phyloP scores from a whole-genome alignment of 441 rosid genomes.

The Gossypium gossypioides region DNA sequence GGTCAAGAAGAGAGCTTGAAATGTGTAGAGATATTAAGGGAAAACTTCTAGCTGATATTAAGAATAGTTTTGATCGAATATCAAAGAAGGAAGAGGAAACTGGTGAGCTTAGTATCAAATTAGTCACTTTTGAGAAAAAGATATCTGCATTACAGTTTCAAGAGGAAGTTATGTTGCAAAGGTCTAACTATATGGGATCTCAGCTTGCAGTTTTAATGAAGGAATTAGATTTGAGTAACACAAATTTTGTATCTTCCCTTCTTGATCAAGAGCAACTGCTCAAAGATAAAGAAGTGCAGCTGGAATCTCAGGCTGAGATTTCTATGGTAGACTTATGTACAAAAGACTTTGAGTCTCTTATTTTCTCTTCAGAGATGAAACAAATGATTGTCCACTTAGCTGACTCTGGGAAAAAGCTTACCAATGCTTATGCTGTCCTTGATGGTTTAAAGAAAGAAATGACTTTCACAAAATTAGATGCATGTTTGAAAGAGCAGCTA shows the following conservation, averaged over 20 bases:
- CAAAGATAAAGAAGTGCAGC: constrained; percentile 39
- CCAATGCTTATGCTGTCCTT: constrained; percentile 26
- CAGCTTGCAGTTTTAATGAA: constrained; percentile 68
- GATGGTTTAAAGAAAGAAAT: constrained; percentile 47
- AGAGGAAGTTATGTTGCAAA: constrained; percentile 88
- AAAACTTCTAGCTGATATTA: constrained; percentile 76
- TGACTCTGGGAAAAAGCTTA: constrained; percentile 28
- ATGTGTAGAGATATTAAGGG: constrained; percentile 68
- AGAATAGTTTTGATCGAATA: constrained; percentile 65
- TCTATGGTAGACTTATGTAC: constrained; percentile 37
- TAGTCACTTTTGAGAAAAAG: constrained; percentile 63
- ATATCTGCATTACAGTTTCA: constrained; percentile 63
- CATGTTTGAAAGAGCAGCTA: constrained; percentile 43
- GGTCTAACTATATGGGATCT: constrained; percentile 70
- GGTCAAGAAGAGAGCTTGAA: constrained; percentile 74
- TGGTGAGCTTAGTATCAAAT: constrained; percentile 46
- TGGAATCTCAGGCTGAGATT: constrained; percentile 52
- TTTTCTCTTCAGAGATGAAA: constrained; percentile 43
- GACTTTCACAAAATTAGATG: constrained; percentile 39
- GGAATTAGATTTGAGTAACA: constrained; percentile 61
- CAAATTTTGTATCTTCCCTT: constrained; percentile 41
- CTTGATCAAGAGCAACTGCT: constrained; percentile 49
- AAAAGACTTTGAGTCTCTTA: constrained; percentile 66
- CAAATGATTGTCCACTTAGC: constrained; percentile 37
- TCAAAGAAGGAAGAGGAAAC: constrained; percentile 78